Conservation (phyloP, 2,329 filamentous ascomycete genomes). For the Botrytis squamosa region DNA sequence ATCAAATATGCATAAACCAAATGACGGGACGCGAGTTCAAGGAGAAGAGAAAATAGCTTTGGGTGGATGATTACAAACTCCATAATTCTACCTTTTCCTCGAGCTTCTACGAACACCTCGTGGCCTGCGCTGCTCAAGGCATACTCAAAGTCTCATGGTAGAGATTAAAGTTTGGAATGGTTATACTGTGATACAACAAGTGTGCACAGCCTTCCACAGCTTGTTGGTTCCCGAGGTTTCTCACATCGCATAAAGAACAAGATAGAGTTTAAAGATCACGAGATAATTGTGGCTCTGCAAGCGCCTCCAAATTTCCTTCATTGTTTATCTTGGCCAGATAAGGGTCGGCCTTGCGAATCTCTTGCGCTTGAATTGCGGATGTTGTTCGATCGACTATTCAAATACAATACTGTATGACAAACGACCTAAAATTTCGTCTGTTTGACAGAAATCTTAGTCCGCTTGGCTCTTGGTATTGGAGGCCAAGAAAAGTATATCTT, state of each 20-base stretch:
- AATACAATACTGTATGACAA: not conserved
- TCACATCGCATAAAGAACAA: not conserved
- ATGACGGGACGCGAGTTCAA: not conserved
- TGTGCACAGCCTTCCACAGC: not conserved
- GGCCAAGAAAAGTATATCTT: constrained; percentile 1
- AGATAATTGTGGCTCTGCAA: constrained; percentile 1
- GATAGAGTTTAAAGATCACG: not conserved
- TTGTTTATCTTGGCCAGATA: not conserved
- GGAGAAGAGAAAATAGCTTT: not conserved
- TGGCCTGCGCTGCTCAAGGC: not conserved
- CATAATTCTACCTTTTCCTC: not conserved
- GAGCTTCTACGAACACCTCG: not conserved
- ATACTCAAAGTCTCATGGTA: not conserved
- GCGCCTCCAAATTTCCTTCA: not conserved
- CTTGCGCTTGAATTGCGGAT: not conserved
- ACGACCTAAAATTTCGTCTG: not conserved
- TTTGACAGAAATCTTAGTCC: not conserved
- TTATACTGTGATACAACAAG: not conserved
- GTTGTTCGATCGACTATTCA: not conserved
- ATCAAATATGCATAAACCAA: not conserved
- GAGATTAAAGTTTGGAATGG: not conserved
- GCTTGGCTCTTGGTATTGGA: not conserved
- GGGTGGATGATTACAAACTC: not conserved
- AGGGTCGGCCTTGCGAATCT: not conserved
- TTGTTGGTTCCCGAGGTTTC: not conserved